Conservation (phyloP, 805 yeast genomes). For the Torulaspora franciscae region DNA sequence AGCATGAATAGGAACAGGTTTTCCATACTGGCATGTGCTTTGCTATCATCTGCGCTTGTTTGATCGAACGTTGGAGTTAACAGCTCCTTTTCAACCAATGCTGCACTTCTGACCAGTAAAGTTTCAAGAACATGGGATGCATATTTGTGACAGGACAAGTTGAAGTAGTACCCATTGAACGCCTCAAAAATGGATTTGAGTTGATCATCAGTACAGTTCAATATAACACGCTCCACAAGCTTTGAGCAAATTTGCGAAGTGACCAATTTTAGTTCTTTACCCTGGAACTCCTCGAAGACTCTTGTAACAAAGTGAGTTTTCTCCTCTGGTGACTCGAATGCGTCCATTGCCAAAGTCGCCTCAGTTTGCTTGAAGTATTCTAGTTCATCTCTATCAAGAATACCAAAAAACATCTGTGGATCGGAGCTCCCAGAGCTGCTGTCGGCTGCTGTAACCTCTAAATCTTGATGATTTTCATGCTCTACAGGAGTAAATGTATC, state of each 20-base stretch:
- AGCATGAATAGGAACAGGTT: constrained; percentile 58
- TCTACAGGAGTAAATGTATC: constrained; percentile 22
- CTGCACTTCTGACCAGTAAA: constrained; percentile 66
- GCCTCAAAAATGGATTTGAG: constrained; percentile 59
- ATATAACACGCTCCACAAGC: constrained; percentile 78
- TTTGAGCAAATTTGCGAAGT: constrained; percentile 95
- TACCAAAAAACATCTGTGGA: constrained; percentile 65
- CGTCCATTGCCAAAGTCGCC: constrained; percentile 72
- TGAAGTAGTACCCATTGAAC: constrained; percentile 69
- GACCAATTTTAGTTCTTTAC: constrained; percentile 85
- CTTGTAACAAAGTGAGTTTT: constrained; percentile 65
- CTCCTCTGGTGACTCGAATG: constrained; percentile 72
- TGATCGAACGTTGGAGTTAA: constrained; percentile 41
- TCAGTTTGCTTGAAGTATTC: constrained; percentile 94
- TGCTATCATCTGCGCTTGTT: constrained; percentile 34
- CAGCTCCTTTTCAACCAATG: constrained; percentile 68
- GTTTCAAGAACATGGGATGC: constrained; percentile 94
- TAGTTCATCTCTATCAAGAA: constrained; percentile 75
- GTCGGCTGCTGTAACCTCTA: constrained; percentile 5
- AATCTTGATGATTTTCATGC: constrained; percentile 3
- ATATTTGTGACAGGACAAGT: constrained; percentile 78
- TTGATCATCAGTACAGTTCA: constrained; percentile 59
- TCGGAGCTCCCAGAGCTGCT: constrained; percentile 13
- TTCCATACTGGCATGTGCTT: constrained; percentile 55
- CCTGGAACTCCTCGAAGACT: constrained; percentile 78